phyloP scores from a whole-genome alignment of 306 rosid genomes.

The Glycyrrhiza uralensis region DNA sequence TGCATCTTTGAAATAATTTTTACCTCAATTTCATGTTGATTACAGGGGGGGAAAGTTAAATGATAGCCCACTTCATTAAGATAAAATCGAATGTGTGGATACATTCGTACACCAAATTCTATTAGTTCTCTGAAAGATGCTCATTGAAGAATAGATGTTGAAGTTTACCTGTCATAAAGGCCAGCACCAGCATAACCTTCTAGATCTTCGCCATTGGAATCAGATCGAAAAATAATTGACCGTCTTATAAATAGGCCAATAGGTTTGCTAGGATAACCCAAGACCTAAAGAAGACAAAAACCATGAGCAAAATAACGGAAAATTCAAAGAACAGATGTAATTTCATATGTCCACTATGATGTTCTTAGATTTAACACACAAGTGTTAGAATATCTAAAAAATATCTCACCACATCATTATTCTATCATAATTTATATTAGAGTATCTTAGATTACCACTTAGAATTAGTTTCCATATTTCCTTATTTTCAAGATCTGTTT shows the following conservation, averaged over 20 bases:
- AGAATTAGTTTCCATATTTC: background rate
- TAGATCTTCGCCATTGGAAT: conserved; percentile 97
- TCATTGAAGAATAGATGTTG: background rate
- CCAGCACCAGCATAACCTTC: conserved; percentile 99
- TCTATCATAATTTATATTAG: background rate
- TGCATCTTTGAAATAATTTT: background rate
- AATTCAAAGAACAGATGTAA: conserved; percentile 8
- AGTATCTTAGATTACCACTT: background rate
- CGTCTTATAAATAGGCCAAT: conserved; percentile 75
- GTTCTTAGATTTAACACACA: background rate
- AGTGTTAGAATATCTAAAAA: background rate
- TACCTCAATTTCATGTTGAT: conserved; percentile 9
- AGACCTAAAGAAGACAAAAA: conserved; percentile 53
- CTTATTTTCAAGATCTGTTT: background rate
- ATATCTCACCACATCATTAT: background rate
- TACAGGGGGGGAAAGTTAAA: background rate
- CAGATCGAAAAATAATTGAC: conserved; percentile 92
- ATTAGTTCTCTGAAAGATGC: background rate
- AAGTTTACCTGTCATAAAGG: conserved; percentile 86
- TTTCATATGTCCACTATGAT: background rate
- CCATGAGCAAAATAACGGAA: conserved; percentile 16
- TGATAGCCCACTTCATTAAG: background rate
- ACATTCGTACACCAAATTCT: background rate
- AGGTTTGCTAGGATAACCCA: conserved; percentile 98
- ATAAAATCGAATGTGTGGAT: conserved; percentile 3